Percentiles rank a stretch among this genome's conserved stretches.
phyloP scores from a whole-genome alignment of 495 filamentous ascomycete genomes.

The Oidiodendron maius region DNA sequence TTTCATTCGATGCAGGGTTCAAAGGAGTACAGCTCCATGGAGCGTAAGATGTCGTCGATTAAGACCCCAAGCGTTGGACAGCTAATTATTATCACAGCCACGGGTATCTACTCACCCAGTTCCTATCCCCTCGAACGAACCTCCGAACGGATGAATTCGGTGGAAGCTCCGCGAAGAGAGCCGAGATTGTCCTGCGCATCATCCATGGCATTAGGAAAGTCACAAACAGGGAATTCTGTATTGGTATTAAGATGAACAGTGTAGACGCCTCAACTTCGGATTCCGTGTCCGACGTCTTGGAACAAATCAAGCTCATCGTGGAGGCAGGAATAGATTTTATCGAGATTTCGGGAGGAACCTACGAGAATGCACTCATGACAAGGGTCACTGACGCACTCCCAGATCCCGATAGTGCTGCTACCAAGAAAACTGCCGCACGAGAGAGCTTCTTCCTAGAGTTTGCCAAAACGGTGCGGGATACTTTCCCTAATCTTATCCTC shows the following conservation, averaged over 20 bases:
- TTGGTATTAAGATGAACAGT: slow-evolving; percentile 60
- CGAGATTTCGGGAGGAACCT: slow-evolving; percentile 54
- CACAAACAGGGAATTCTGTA: slow-evolving; percentile 41
- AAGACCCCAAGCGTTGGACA: no score
- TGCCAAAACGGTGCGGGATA: slow-evolving; percentile 35
- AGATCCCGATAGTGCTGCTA: neutral
- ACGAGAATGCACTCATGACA: slow-evolving; percentile 43
- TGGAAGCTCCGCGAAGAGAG: slow-evolving; percentile 50
- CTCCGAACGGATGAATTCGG: slow-evolving; percentile 58
- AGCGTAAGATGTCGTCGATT: slow-evolving; percentile 47
- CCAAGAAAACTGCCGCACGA: slow-evolving; percentile 33
- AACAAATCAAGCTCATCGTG: slow-evolving; percentile 45
- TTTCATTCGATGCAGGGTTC: slow-evolving; percentile 47
- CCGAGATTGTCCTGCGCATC: slow-evolving; percentile 44
- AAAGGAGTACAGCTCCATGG: slow-evolving; percentile 53
- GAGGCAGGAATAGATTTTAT: slow-evolving; percentile 55
- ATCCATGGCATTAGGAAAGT: slow-evolving; percentile 34
- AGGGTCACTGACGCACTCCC: neutral
- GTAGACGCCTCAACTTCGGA: slow-evolving; percentile 39
- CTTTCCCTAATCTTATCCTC: slow-evolving; percentile 38
- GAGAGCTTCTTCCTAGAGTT: slow-evolving; percentile 61
- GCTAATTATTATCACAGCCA: slow-evolving; percentile 41
- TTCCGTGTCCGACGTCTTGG: slow-evolving; percentile 41
- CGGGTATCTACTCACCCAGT: slow-evolving; percentile 67
- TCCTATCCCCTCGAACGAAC: slow-evolving; percentile 56